These are phyloP conservation scores for Aspergillus sp. DNA, from an alignment of 2,329 filamentous ascomycete genomes.

Conservation along the genomic window DNA sequence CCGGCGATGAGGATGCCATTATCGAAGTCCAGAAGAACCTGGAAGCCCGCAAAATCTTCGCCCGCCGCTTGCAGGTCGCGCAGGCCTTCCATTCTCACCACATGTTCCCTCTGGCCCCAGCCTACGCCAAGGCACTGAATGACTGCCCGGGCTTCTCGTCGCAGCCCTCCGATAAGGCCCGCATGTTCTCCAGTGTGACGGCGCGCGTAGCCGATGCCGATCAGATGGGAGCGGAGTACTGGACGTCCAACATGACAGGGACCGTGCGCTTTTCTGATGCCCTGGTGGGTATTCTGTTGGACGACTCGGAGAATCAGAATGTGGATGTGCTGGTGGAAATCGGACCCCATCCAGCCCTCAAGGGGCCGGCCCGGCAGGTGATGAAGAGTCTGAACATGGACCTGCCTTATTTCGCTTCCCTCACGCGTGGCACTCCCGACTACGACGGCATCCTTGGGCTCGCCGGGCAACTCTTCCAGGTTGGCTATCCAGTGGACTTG, in stretches of 20 bases:
- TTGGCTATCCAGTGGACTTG: not conserved
- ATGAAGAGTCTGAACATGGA: not conserved
- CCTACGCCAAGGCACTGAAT: not conserved
- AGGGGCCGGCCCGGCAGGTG: conserved; percentile 18
- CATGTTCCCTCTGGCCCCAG: conserved; percentile 15
- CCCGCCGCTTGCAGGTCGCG: conserved; percentile 18
- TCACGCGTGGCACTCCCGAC: not conserved
- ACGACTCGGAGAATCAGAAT: not conserved
- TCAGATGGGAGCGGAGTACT: conserved; percentile 10
- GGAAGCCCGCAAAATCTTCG: conserved; percentile 21
- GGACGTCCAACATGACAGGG: conserved; percentile 11
- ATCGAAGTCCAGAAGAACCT: conserved; percentile 23
- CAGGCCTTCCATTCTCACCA: conserved; percentile 27
- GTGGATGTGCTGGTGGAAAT: conserved; percentile 11
- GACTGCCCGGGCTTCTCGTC: not conserved
- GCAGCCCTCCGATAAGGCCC: not conserved
- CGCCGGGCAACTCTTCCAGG: conserved; percentile 1
- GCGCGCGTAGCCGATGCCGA: not conserved
- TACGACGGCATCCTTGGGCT: not conserved
- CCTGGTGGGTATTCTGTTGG: not conserved
- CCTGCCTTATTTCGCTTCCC: conserved; percentile 2
- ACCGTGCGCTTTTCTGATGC: conserved; percentile 14
- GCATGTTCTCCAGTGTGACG: conserved; percentile 15
- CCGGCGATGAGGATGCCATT: conserved; percentile 23
- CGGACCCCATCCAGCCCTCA: conserved; percentile 25